phyloP scores from a whole-genome alignment of 2,329 filamentous ascomycete genomes.

The Aspergillus proliferans region DNA sequence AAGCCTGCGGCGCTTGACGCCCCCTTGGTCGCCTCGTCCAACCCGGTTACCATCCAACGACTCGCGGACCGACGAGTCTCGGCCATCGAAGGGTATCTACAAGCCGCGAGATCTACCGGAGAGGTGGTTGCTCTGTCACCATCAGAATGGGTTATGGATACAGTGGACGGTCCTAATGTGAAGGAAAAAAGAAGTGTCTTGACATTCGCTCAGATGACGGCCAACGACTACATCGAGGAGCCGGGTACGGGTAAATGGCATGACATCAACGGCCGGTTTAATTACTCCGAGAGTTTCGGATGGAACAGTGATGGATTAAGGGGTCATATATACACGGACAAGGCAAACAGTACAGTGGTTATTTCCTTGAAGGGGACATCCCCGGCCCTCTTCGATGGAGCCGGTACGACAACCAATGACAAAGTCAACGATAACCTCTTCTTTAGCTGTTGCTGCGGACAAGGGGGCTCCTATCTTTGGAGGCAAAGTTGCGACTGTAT shows the following conservation, averaged over 20 bases:
- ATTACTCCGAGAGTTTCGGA: conserved; percentile 82
- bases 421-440: conserved; percentile 97
- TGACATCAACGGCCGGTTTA: conserved; percentile 71
- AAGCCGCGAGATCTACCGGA: conserved; percentile 63
- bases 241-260: conserved; percentile 73
- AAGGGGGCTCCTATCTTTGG: conserved; percentile 86
- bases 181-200: conserved; percentile 80
- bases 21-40: conserved; percentile 58
- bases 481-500: conserved; percentile 91
- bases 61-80: conserved; percentile 70
- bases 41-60: conserved; percentile 66
- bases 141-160: conserved; percentile 76
- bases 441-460: conserved; percentile 95
- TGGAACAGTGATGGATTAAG: conserved; percentile 86
- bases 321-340: conserved; percentile 86
- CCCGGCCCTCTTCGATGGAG: conserved; percentile 88
- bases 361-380: conserved; percentile 91
- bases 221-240: conserved; percentile 77
- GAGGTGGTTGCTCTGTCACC: conserved; percentile 61
- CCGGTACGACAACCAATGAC: conserved; percentile 92
- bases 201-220: conserved; percentile 78
- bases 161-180: conserved; percentile 70
- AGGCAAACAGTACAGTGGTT: conserved; percentile 76
- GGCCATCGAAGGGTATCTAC: conserved; percentile 72
- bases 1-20: conserved; percentile 43